Evolutionary conservation across 2,329 filamentous ascomycete genomes (phyloP).

Genomic region (Ambrosiella beaveri): DNA sequence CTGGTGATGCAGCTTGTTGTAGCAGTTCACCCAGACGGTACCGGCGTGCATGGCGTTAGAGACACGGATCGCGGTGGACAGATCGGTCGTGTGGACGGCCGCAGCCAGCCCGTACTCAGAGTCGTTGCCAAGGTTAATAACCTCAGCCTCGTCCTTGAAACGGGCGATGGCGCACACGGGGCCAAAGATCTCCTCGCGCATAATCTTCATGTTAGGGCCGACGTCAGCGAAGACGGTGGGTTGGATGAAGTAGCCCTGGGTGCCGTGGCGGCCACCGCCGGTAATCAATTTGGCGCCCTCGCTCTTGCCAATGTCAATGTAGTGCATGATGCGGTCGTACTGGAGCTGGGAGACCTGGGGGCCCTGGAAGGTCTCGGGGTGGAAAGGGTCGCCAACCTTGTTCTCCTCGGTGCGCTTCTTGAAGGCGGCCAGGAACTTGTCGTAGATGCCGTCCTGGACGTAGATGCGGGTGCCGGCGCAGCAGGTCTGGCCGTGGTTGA

Average conservation of each 20-base stretch:
- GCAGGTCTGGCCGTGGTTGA: slow-evolving; percentile 41
- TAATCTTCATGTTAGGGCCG: slow-evolving; percentile 25
- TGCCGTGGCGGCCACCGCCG: slow-evolving; percentile 16
- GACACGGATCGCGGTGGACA: slow-evolving; percentile 27
- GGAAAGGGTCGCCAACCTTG: slow-evolving; percentile 22
- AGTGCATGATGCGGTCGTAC: slow-evolving; percentile 28
- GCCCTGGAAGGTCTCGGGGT: slow-evolving; percentile 22
- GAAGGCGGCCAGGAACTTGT: slow-evolving; percentile 43
- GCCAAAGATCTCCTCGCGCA: slow-evolving; percentile 46
- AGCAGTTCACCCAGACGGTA: slow-evolving; percentile 41
- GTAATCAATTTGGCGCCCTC: slow-evolving; percentile 19
- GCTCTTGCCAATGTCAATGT: slow-evolving; percentile 28
- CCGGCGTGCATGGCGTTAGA: slow-evolving; percentile 39
- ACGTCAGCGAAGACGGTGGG: slow-evolving; percentile 19
- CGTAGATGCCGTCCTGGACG: slow-evolving; percentile 33
- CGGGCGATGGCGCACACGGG: slow-evolving; percentile 41
- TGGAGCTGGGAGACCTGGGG: slow-evolving; percentile 35
- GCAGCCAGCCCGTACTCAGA: slow-evolving; percentile 38
- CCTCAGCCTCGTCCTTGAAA: slow-evolving; percentile 22
- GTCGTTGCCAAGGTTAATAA: slow-evolving; percentile 22
- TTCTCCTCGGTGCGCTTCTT: slow-evolving; percentile 25
- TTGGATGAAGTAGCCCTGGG: slow-evolving; percentile 21
- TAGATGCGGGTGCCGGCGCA: slow-evolving; percentile 42
- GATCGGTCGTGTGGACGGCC: slow-evolving; percentile 38
- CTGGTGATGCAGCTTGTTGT: slow-evolving; percentile 20